A percentile compares a stretch with the other conserved stretches of the same genome.
Evolutionary conservation across 2,329 filamentous ascomycete genomes (phyloP).

Genomic region (Metarhizium sp.): DNA sequence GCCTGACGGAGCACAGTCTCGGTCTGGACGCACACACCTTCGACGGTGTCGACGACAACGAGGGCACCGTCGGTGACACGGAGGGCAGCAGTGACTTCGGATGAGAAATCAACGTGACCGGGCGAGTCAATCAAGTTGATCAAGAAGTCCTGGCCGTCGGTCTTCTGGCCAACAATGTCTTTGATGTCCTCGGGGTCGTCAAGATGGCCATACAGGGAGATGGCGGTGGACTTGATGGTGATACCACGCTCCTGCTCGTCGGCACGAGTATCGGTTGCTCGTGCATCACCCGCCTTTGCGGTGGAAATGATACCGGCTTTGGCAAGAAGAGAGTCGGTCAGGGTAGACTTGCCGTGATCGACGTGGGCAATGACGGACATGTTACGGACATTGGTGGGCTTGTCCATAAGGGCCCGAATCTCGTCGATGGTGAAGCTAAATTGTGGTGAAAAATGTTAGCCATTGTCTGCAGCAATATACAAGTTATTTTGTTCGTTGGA

Average conservation of each 20-base stretch:
- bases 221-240: conserved; percentile 99
- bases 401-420: conserved; percentile 72
- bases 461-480: conserved; percentile 1
- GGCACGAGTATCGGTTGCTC: conserved; percentile 92
- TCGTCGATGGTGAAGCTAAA: conserved; percentile 96
- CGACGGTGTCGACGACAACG: conserved; percentile 98
- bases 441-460: conserved; percentile 35
- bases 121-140: conserved; percentile 99
- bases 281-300: conserved; percentile 89
- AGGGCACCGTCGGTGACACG: conserved; percentile 99
- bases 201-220: conserved; percentile 90
- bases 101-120: conserved; percentile 99
- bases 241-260: conserved; percentile 99
- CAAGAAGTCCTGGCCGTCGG: conserved; percentile 91
- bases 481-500: background rate
- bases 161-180: conserved; percentile 84
- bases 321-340: conserved; percentile 98
- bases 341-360: conserved; percentile 99
- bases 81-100: conserved; percentile 97
- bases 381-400: conserved; percentile 73
- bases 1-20: conserved; percentile 99
- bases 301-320: conserved; percentile 99
- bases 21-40: conserved; percentile 99
- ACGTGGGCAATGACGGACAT: conserved; percentile 99
- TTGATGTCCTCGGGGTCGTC: conserved; percentile 77